Percentiles rank a stretch among this genome's conserved stretches.
Evolutionary conservation across 805 yeast species (phyloP).

Genomic region (Nematodospora valgi): DNA sequence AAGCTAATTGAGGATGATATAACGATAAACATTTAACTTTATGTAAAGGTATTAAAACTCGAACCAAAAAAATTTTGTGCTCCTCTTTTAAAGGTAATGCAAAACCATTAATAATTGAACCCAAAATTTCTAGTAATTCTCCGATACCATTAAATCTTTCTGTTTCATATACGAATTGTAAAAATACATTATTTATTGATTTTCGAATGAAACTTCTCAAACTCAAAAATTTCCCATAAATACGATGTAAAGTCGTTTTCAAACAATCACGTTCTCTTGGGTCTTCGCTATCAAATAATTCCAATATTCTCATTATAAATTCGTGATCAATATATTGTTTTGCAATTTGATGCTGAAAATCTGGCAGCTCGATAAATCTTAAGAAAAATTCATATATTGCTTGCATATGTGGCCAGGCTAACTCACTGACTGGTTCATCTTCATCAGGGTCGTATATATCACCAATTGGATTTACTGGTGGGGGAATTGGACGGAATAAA

Average conservation of each 20-base stretch:
- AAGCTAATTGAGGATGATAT: conserved; percentile 95
- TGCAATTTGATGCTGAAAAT: conserved; percentile 89
- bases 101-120: conserved; percentile 95
- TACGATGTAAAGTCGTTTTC: conserved; percentile 92
- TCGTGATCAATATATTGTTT: conserved; percentile 91
- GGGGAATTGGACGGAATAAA: conserved; percentile 94
- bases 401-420: conserved; percentile 99
- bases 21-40: conserved; percentile 84
- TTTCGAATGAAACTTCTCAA: conserved; percentile 88
- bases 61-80: conserved; percentile 83
- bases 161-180: conserved; percentile 92
- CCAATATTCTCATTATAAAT: conserved; percentile 76
- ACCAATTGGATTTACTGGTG: conserved; percentile 96
- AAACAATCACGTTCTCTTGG: conserved; percentile 94
- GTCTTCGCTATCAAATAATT: conserved; percentile 93
- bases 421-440: conserved; percentile 94
- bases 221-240: conserved; percentile 90
- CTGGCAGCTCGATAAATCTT: conserved; percentile 90
- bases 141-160: conserved; percentile 95
- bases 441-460: conserved; percentile 97
- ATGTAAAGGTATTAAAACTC: conserved; percentile 89
- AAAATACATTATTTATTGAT: conserved; percentile 85
- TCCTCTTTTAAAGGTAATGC: conserved; percentile 97
- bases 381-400: conserved; percentile 91
- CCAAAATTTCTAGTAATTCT: conserved; percentile 89